Evolutionary conservation across 805 yeast species (phyloP).

Genomic region (Ascoidea asiatica): DNA sequence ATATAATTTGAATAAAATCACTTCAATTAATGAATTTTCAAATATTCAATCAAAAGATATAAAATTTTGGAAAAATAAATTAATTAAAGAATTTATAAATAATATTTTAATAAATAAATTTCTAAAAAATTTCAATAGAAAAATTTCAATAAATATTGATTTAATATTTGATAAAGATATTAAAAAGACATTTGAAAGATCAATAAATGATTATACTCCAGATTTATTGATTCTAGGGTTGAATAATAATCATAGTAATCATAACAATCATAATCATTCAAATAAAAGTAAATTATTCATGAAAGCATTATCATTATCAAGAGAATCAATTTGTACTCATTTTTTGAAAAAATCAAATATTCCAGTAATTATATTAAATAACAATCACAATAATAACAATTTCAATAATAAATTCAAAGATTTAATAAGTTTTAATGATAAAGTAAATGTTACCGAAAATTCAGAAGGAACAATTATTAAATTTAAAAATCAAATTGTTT

Average conservation of each 20-base stretch:
- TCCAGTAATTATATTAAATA: background rate
- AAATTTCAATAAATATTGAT: background rate
- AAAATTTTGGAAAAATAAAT: background rate
- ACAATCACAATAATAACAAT: background rate
- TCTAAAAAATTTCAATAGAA: too few relatives aligned
- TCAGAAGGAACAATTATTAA: too few relatives aligned
- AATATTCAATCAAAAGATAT: background rate
- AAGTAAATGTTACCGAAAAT: background rate
- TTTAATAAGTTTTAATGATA: too few relatives aligned
- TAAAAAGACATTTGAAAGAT: background rate
- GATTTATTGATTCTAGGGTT: background rate
- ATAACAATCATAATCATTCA: background rate
- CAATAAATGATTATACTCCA: background rate
- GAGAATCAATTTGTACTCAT: background rate
- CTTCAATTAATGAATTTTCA: too few relatives aligned
- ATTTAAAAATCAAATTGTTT: background rate
- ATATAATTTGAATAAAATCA: too few relatives aligned
- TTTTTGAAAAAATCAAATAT: background rate
- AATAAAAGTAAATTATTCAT: background rate
- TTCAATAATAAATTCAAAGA: too few relatives aligned
- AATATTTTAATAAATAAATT: too few relatives aligned
- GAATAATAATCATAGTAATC: too few relatives aligned
- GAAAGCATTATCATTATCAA: background rate
- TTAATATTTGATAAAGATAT: background rate
- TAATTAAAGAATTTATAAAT: background rate